Percentiles rank a stretch among this genome's conserved stretches.
Conservation (phyloP, 2,329 filamentous ascomycete genomes). For the Fusarium nygamai region DNA sequence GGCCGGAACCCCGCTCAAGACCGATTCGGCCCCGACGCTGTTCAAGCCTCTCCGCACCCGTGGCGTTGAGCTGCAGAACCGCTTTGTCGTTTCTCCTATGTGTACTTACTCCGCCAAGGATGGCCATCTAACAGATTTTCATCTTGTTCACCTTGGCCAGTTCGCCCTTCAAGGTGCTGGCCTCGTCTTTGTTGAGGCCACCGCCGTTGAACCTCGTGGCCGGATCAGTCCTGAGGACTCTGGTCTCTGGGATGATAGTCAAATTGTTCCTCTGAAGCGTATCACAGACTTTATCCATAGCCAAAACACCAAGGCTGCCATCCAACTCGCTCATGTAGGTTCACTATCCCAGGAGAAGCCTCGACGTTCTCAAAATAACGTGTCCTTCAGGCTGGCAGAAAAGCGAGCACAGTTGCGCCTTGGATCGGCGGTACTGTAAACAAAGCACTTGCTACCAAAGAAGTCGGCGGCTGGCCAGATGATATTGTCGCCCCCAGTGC, state of each 20-base stretch:
- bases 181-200: slow-evolving; percentile 81
- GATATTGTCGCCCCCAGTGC: slow-evolving; percentile 63
- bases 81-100: slow-evolving; percentile 69
- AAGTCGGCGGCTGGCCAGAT: slow-evolving; percentile 65
- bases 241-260: slow-evolving; percentile 86
- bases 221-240: slow-evolving; percentile 84
- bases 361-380: not conserved
- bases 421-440: slow-evolving; percentile 67
- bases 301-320: slow-evolving; percentile 78
- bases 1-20: slow-evolving; percentile 57
- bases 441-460: slow-evolving; percentile 62
- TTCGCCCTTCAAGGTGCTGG: slow-evolving; percentile 80
- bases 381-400: slow-evolving; percentile 65
- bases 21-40: slow-evolving; percentile 58
- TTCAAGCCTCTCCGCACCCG: slow-evolving; percentile 67
- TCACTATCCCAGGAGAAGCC: not conserved
- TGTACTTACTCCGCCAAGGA: slow-evolving; percentile 67
- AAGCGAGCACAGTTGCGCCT: slow-evolving; percentile 68
- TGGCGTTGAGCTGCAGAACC: slow-evolving; percentile 63
- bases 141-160: slow-evolving; percentile 83
- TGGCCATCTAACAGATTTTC: slow-evolving; percentile 81
- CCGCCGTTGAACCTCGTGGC: slow-evolving; percentile 77
- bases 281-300: slow-evolving; percentile 83
- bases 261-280: slow-evolving; percentile 76
- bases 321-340: slow-evolving; percentile 79